phyloP scores from a whole-genome alignment of 345 rosid species.

The Angophora floribunda region DNA sequence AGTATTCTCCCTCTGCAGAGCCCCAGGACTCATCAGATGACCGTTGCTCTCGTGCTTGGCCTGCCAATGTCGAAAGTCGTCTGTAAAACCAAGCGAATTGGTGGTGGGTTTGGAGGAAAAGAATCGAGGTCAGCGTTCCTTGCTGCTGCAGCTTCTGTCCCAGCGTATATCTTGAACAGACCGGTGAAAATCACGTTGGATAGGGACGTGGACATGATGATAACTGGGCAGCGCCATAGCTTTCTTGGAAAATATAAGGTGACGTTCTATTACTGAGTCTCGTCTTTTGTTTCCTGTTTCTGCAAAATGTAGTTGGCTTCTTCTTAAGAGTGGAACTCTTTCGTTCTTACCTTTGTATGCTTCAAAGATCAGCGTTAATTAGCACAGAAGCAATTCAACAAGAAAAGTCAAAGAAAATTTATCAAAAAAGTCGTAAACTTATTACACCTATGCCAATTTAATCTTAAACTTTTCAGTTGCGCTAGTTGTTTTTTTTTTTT shows the following conservation, averaged over 20 bases:
- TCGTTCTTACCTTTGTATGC: neutral
- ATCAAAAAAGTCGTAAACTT: too few relatives aligned
- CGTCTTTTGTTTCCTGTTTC: neutral
- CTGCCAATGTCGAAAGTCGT: slow-evolving; percentile 95
- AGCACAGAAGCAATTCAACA: neutral
- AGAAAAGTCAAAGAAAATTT: neutral
- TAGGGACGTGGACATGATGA: slow-evolving; percentile 92
- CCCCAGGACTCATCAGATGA: slow-evolving; percentile 89
- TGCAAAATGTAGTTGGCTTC: neutral
- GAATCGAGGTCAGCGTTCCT: slow-evolving; percentile 85
- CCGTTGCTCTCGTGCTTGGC: slow-evolving; percentile 79
- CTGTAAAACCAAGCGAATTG: slow-evolving; percentile 83
- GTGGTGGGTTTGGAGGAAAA: slow-evolving; percentile 99
- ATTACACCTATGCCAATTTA: too few relatives aligned
- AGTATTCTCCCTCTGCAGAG: slow-evolving; percentile 32
- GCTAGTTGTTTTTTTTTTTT: too few relatives aligned
- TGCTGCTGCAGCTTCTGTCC: slow-evolving; percentile 85
- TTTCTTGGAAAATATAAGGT: slow-evolving; percentile 96
- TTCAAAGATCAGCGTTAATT: neutral
- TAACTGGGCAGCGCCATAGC: slow-evolving; percentile 90
- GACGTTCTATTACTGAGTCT: neutral
- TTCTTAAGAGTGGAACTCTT: neutral
- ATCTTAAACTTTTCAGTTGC: too few relatives aligned
- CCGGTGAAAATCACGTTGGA: slow-evolving; percentile 84
- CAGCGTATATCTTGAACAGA: slow-evolving; percentile 68